These are phyloP conservation scores for Aphanomyces astaci DNA, from an alignment of 352 stramenopile genomes.

Conservation along the genomic window DNA sequence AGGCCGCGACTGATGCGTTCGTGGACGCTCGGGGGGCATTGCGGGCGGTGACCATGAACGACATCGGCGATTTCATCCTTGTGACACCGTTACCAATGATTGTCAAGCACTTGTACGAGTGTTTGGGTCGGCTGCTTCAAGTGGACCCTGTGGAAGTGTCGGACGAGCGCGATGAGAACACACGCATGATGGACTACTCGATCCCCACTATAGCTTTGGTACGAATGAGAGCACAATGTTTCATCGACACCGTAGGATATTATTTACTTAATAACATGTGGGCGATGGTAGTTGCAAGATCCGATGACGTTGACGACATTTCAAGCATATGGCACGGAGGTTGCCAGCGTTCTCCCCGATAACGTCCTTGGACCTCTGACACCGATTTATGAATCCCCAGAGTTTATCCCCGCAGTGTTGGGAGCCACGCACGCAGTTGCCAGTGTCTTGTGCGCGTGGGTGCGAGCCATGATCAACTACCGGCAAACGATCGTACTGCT, in stretches of 20 bases:
- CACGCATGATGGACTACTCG: conserved; percentile 73
- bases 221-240: conserved; percentile 4
- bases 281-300: neutral
- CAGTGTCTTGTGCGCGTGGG: conserved; percentile 54
- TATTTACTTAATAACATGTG: too few relatives aligned
- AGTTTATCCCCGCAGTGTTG: conserved; percentile 54
- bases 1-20: conserved; percentile 35
- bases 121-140: conserved; percentile 51
- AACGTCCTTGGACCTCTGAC: conserved; percentile 47
- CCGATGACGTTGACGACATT: neutral
- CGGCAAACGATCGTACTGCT: conserved; percentile 46
- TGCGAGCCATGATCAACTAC: conserved; percentile 42
- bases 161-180: conserved; percentile 62
- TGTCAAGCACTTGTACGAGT: conserved; percentile 58
- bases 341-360: conserved; percentile 33
- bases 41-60: conserved; percentile 26
- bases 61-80: conserved; percentile 29
- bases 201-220: conserved; percentile 28
- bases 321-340: conserved; percentile 37
- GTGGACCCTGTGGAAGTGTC: conserved; percentile 48
- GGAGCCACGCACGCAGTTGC: conserved; percentile 42
- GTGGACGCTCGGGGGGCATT: neutral
- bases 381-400: conserved; percentile 47
- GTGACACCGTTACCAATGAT: conserved; percentile 39
- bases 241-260: too few relatives aligned